These are phyloP conservation scores for Coemansia sp. DNA, from an alignment of 192 early-diverging fungal species.

Conservation along the genomic window DNA sequence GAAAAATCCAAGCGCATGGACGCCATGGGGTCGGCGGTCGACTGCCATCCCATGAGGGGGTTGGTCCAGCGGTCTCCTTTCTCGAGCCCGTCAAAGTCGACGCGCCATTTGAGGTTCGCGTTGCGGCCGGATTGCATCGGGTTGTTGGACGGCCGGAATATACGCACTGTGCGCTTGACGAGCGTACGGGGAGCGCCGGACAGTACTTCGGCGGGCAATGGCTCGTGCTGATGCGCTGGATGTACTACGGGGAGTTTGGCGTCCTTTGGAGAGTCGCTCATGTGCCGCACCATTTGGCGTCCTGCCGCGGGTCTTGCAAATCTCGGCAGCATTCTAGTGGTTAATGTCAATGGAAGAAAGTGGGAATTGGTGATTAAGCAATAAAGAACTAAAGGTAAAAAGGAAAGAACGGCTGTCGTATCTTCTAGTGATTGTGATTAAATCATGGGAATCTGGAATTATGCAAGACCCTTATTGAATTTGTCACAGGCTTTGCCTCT, in stretches of 20 bases:
- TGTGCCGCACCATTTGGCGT: not conserved
- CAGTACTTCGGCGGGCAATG: constrained; percentile 40
- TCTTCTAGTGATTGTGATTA: no score
- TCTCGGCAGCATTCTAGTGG: constrained; percentile 2
- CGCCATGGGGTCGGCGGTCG: constrained; percentile 80
- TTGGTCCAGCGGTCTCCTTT: constrained; percentile 88
- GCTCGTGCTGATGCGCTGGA: constrained; percentile 50
- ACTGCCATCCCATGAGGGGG: constrained; percentile 87
- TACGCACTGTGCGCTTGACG: constrained; percentile 75
- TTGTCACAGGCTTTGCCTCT: no score
- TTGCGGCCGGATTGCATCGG: constrained; percentile 84
- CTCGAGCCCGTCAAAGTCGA: constrained; percentile 85
- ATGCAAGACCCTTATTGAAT: no score
- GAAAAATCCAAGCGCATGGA: constrained; percentile 80
- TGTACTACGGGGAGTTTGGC: constrained; percentile 25
- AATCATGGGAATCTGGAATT: no score
- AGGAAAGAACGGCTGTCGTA: no score
- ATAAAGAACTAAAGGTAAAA: no score
- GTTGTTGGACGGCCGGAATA: constrained; percentile 78
- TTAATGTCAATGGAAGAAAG: no score
- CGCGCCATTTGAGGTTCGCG: constrained; percentile 76
- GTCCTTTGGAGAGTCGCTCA: constrained; percentile 4
- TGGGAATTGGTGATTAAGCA: no score
- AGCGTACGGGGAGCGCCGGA: constrained; percentile 58
- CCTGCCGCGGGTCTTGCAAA: not conserved